A percentile compares a stretch with the other conserved stretches of the same genome.
phyloP scores from a whole-genome alignment of 257 asterid genomes.

The Salvia miltiorrhiza region DNA sequence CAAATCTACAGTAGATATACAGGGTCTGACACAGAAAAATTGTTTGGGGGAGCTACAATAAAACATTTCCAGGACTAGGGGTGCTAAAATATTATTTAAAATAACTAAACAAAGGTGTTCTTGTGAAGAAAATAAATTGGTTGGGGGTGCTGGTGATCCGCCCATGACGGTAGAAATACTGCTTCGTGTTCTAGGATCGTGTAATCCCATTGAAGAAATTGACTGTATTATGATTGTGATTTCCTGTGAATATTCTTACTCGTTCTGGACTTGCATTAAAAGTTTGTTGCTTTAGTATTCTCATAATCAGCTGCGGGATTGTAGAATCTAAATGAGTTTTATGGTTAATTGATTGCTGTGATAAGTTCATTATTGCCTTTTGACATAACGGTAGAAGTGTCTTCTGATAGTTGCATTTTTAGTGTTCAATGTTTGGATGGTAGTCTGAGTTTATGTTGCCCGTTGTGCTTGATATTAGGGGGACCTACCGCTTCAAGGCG shows the following conservation, averaged over 20 bases:
- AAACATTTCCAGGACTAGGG: too few species aligned
- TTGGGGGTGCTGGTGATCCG: too few species aligned
- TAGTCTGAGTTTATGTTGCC: constrained; percentile 3
- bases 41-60: too few species aligned
- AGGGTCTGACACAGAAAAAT: too few species aligned
- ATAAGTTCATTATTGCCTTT: neutral
- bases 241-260: neutral
- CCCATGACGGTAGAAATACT: too few species aligned
- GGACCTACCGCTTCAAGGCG: constrained; percentile 97
- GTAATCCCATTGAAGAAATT: neutral
- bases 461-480: constrained; percentile 51
- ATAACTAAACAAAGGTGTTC: too few species aligned
- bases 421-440: neutral
- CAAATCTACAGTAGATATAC: neutral
- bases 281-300: neutral
- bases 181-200: too few species aligned
- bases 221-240: neutral
- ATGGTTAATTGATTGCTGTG: constrained; percentile 3
- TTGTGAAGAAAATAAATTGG: too few species aligned
- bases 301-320: constrained; percentile 2
- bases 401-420: neutral
- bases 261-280: neutral
- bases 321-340: constrained; percentile 1
- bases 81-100: too few species aligned
- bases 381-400: neutral